phyloP scores from a whole-genome alignment of 2,329 filamentous ascomycete species.

The Aspergillus sojae region DNA sequence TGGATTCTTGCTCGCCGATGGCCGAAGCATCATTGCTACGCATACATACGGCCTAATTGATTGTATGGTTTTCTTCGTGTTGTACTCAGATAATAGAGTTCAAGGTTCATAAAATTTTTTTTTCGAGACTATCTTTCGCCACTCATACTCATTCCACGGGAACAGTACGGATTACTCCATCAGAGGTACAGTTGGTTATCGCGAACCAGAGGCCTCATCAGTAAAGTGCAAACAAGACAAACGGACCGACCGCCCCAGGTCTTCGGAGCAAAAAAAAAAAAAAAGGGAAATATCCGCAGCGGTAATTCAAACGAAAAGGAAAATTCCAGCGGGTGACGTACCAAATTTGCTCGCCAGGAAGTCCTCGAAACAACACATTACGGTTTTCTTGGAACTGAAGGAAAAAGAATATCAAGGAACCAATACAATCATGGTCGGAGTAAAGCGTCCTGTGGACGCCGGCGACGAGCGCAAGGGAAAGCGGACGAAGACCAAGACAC shows the following conservation, averaged over 20 bases:
- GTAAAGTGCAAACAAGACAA: conserved; percentile 36
- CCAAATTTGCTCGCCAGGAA: neutral
- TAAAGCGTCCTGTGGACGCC: conserved; percentile 44
- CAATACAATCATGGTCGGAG: conserved; percentile 38
- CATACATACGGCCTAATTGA: neutral
- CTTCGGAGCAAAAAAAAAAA: conserved; percentile 30
- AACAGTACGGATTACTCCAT: too few species aligned
- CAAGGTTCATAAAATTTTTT: neutral
- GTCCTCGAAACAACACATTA: neutral
- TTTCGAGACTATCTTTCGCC: neutral
- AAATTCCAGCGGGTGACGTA: conserved; percentile 14
- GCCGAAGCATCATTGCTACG: neutral
- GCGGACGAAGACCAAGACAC: conserved; percentile 38
- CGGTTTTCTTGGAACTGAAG: conserved; percentile 12
- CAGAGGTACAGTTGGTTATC: neutral
- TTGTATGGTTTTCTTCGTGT: neutral
- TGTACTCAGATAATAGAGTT: neutral
- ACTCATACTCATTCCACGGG: neutral
- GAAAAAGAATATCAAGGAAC: conserved; percentile 1
- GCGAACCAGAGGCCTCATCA: conserved; percentile 26
- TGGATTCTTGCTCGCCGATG: neutral
- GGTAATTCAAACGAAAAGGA: conserved; percentile 9
- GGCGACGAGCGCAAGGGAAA: conserved; percentile 44
- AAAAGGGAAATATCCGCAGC: conserved; percentile 16
- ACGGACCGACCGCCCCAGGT: conserved; percentile 32